Evolutionary conservation across 164 flowering plant genomes (phyloP), one percentile per base, ranked within the genome.

Genomic region (Stephania japonica): DNA sequence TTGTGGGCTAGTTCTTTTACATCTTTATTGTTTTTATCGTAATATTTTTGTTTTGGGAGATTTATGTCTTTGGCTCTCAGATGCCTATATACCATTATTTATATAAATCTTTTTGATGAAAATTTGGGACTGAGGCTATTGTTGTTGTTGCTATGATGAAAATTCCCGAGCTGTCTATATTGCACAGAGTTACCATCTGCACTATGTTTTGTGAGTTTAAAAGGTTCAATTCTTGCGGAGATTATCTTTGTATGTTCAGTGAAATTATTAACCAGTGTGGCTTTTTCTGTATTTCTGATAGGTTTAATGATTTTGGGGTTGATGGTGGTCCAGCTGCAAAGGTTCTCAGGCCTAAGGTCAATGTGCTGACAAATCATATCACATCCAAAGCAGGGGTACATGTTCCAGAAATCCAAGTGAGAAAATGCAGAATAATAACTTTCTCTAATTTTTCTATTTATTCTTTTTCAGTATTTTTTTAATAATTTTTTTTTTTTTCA

Each of bases 321-420:
- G 89, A 86, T 81, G 92, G 92, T 61, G 92, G 93, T 49, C 83
- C 88, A 26, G 89, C 89, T 25, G 89, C 87, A 25, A 83, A 81
- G 80, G 67, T 76, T 21, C 72, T 88, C 21, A 72, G 70, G 53
- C 91, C 90, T 19, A 88, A 89, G 77, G 78, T 77, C 59, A 27
- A 68, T 70, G 70, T 64, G 27, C 76, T 87, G 61, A 76, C 83
- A 2, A 79, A 81, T 50, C 90, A 85, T 83, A 38, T 92, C 11
- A 77, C 88, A 16, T 63, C 87, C 27, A 74, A 78, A 19, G 68
- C 83, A 43, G 92, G 90, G 24, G 56, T 91, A 1, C 75, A 70
- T 26, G 61, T 90, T 18, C 98, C 97, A 25, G 75, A 86, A 32
- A 65, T 92, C 56, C 94, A 94, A 69, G 98, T 94, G 75, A 80